Conservation (phyloP, 1,284 basidiomycete species). For the Amylostereum areolatum region DNA sequence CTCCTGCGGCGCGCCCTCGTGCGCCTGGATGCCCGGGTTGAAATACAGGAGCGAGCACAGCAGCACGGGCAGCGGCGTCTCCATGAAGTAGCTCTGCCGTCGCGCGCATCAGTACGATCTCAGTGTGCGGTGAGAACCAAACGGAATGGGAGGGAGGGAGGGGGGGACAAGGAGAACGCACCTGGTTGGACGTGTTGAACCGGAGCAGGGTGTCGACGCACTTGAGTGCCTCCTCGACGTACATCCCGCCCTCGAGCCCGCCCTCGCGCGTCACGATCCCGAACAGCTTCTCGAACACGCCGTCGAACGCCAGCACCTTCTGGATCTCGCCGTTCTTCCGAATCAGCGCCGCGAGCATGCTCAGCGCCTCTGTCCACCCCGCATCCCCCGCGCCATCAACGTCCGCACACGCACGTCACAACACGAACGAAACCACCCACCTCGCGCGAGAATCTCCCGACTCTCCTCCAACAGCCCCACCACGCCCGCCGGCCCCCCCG, state of each 20-base stretch:
- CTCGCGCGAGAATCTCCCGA: slow-evolving; percentile 80
- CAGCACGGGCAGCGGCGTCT: slow-evolving; percentile 79
- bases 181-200: slow-evolving; percentile 96
- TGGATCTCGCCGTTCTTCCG: slow-evolving; percentile 91
- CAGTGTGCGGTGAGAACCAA: too few species aligned
- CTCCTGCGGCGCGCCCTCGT: slow-evolving; percentile 75
- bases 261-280: slow-evolving; percentile 85
- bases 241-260: slow-evolving; percentile 87
- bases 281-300: slow-evolving; percentile 94
- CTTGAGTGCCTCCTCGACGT: slow-evolving; percentile 81
- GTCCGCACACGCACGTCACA: too few species aligned
- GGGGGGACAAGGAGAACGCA: too few species aligned
- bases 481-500: slow-evolving; percentile 68
- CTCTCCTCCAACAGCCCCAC: slow-evolving; percentile 75
- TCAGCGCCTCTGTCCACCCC: not conserved
- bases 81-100: slow-evolving; percentile 96
- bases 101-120: too few species aligned
- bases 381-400: too few species aligned
- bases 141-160: too few species aligned
- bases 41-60: slow-evolving; percentile 85
- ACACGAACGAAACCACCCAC: slow-evolving; percentile 37
- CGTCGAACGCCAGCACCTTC: slow-evolving; percentile 96
- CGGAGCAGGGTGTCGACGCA: slow-evolving; percentile 83
- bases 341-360: slow-evolving; percentile 75
- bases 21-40: slow-evolving; percentile 83